These are phyloP conservation scores for Castanea crenata DNA, from an alignment of 306 rosid species.

Conservation along the genomic window DNA sequence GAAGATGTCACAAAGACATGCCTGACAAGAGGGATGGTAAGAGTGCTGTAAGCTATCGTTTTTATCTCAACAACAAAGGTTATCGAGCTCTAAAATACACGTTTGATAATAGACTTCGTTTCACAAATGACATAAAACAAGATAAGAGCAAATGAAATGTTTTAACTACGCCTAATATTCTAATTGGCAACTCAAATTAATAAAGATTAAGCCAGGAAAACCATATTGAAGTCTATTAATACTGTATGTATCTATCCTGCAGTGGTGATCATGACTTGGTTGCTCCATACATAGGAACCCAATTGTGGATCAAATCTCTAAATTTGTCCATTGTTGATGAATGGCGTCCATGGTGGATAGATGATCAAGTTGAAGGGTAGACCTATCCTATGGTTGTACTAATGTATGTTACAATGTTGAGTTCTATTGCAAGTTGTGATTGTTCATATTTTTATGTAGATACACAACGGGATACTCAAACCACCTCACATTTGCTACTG, in stretches of 20 bases:
- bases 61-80: constrained; percentile 34
- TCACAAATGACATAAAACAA: neutral
- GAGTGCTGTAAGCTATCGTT: constrained; percentile 35
- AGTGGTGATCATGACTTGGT: constrained; percentile 50
- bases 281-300: constrained; percentile 41
- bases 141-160: neutral
- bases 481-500: constrained; percentile 43
- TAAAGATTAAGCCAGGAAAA: neutral
- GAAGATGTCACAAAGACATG: constrained; percentile 14
- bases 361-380: constrained; percentile 47
- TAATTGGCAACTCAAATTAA: neutral
- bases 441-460: neutral
- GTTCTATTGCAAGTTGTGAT: neutral
- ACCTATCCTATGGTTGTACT: neutral
- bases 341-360: constrained; percentile 49
- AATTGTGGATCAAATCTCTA: constrained; percentile 49
- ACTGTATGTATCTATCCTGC: neutral
- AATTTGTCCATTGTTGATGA: constrained; percentile 38
- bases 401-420: neutral
- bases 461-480: constrained; percentile 30
- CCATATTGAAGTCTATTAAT: neutral
- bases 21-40: neutral
- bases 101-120: constrained; percentile 6
- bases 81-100: constrained; percentile 49
- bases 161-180: neutral